Evolutionary conservation across 495 filamentous ascomycete species (phyloP), one percentile per base, ranked within the genome.

Genomic region (Penicillium turbatum): DNA sequence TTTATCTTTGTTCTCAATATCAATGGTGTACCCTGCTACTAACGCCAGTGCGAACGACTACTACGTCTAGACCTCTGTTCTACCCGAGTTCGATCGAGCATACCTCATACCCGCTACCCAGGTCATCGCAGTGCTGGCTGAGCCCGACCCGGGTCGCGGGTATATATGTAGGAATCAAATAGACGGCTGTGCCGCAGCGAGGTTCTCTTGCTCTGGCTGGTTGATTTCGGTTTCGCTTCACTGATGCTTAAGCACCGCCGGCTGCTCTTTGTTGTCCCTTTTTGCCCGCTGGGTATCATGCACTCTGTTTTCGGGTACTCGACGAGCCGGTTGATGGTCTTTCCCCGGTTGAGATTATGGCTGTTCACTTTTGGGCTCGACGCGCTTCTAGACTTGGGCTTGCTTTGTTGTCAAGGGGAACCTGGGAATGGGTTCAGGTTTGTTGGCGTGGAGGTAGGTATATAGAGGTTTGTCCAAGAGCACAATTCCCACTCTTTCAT

Each of bases 131-230:
- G 11, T 41, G 7, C 32, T 48, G 16, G 47, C 35, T 17, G 16
- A 32, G 35, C 36, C 27, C 6, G 27, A 31, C 48, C 48, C 37
- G 29, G 48, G 37, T 34, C 38, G 26, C 13, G 48, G 16, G 48
- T 42, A 19, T 27, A 38, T 16, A 26, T 48, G 44, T 26, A 11
- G 26, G 41, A 17, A 39, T 34, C n/a, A 29, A 37, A 41, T 29
- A 35, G 34, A 13, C 26, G 26, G 35, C 7, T 27, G 32, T 11
- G 30, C 6, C 11, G 11, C n/a, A 3, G 31, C 1, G 10, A 12
- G 0, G 19, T 21, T 30, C 34, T 27, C 47, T 30, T 32, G 26
- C 15, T n/a, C 37, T 57, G 49, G 43, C 31, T 48, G 37, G 49
- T 29, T 27, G 36, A 16, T 41, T 36, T 12, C 13, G 16, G 2